A percentile compares a stretch with the other conserved stretches of the same genome.
phyloP scores from a whole-genome alignment of 768 basidiomycete species.

The Artomyces pyxidatus region DNA sequence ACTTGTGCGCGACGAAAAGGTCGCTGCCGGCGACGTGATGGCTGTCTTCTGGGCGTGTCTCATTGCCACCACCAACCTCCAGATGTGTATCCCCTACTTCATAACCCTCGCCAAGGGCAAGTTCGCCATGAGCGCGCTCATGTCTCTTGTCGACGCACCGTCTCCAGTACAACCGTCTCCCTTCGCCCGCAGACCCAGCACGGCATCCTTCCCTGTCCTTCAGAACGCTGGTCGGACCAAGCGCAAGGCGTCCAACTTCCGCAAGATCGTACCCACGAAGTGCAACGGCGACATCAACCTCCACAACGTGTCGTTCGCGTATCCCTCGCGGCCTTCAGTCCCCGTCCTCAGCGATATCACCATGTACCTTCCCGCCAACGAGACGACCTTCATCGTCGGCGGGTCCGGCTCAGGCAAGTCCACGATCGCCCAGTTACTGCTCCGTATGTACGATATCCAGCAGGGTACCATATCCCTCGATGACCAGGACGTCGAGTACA shows the following conservation, averaged over 20 bases:
- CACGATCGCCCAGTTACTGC: slow-evolving; percentile 54
- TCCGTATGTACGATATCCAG: slow-evolving; percentile 66
- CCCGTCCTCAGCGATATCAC: slow-evolving; percentile 51
- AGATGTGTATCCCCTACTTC: slow-evolving; percentile 78
- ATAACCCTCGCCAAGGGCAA: slow-evolving; percentile 79
- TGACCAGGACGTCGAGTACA: slow-evolving; percentile 67
- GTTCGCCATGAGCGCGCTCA: slow-evolving; percentile 61
- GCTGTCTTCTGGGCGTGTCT: slow-evolving; percentile 98
- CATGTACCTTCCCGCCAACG: slow-evolving; percentile 61
- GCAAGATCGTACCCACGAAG: slow-evolving; percentile 54
- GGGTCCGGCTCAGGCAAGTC: slow-evolving; percentile 75
- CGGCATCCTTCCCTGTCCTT: slow-evolving; percentile 2
- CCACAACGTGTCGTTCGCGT: slow-evolving; percentile 54
- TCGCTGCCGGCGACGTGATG: slow-evolving; percentile 74
- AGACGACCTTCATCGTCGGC: slow-evolving; percentile 77
- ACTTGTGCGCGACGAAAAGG: slow-evolving; percentile 71
- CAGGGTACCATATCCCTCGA: slow-evolving; percentile 70
- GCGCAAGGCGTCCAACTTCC: slow-evolving; percentile 32
- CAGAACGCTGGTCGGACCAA: slow-evolving; percentile 30
- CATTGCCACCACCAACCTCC: slow-evolving; percentile 80
- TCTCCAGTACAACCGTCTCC: slow-evolving; percentile 14
- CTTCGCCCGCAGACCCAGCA: slow-evolving; percentile 15
- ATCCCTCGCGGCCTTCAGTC: slow-evolving; percentile 60
- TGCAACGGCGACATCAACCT: slow-evolving; percentile 70
- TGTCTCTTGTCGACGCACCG: slow-evolving; percentile 47